Base-by-base conservation (phyloP, 306 rosid species). In the Malus sylvestris region DNA sequence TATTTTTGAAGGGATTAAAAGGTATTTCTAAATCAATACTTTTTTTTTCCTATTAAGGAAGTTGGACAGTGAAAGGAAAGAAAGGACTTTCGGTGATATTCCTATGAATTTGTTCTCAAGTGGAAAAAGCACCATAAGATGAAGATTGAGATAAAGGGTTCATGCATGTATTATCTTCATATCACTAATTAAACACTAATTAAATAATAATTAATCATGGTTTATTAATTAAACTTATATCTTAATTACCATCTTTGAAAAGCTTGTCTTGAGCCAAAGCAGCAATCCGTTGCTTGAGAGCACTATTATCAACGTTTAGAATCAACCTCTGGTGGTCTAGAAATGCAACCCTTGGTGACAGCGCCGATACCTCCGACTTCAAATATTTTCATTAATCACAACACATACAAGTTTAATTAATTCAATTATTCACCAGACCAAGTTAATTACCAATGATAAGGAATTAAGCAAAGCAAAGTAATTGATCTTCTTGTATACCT, bases 311-410 rank as follows among this genome's bases (percentile, higher is more conserved):
- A 38, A 95, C 93, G 53, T 89, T 90, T 1, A 95, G 97, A 80
- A 95, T 83, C 92, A 95, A 83, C 76, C 98, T 96, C 66, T 92
- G 98, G 87, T 95, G 98, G 75, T 95, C 98, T 82, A 95, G 86
- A 78, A 89, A 95, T 46, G 97, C 97, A 30, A 95, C 98, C 68
- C 97, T 79, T 13, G 98, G 97, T 22, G 98, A 95, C 72, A 95
- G 83, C 49, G 97, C 93, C 76, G 97, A 95, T 71, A 95, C 98
- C 86, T 95, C 97, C 70, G 92, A 86, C 98, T 95, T 71, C 81
- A 87, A 45, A 68, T 46, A 68, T 52, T 58, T 20, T 61, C 65
- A 77, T 14, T 2, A 22, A 44, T 52, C 29, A 49, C 7, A 33
- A 67, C 9, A 22, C 16, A 70, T 12, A 57, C 62, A 9, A 57